Base-by-base conservation (phyloP, 1,284 basidiomycete species). In the Schizophyllum commune region DNA sequence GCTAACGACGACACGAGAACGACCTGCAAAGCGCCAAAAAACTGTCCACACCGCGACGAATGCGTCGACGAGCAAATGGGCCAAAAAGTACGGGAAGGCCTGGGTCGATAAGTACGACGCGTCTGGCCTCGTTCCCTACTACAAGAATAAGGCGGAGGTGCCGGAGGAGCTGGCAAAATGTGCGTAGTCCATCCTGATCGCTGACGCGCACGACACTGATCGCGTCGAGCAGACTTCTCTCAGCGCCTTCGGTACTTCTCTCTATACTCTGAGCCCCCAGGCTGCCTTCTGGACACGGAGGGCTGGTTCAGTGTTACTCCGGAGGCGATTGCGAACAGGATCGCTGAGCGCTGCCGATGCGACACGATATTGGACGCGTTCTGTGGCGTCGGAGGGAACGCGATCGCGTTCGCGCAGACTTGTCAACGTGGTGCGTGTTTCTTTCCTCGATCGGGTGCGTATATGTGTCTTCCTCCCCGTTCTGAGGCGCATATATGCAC, bases 281-380 rank as follows among this genome's bases (percentile, higher is more conserved):
- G 91, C 2, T 92, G 89, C 68, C 74, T 92, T 9, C 74, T 94
- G 2, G 92, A 95, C 65, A 84, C 88, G 67, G 92, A 95, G 73
- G 96, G 95, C 2, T 99, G 97, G 97, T 99, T 91, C 74, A 95
- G 92, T 62, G 88, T 99, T 60, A 99, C 97, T 0, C 96, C 97
- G 0, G 96, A 99, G 69, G 81, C 82, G 39, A 88, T 99, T 17
- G 97, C 96, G 2, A 76, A 84, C 63, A 94, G 95, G 69, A 97
- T 98, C 57, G 96, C 97, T 0, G 89, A 94, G 65, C 79, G 96
- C 32, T 97, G 96, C 77, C 81, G 89, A 22, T 95, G 89, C 67
- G 87, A 87, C 66, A 88, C 86, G 2, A 79, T 96, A 58, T 77
- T 96, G 27, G 97, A 99, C 70, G 94, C 94, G 0, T 99, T 98